These are phyloP conservation scores for Xylariaceae sp. DNA, from an alignment of 2,329 filamentous ascomycete species.

Conservation along the genomic window DNA sequence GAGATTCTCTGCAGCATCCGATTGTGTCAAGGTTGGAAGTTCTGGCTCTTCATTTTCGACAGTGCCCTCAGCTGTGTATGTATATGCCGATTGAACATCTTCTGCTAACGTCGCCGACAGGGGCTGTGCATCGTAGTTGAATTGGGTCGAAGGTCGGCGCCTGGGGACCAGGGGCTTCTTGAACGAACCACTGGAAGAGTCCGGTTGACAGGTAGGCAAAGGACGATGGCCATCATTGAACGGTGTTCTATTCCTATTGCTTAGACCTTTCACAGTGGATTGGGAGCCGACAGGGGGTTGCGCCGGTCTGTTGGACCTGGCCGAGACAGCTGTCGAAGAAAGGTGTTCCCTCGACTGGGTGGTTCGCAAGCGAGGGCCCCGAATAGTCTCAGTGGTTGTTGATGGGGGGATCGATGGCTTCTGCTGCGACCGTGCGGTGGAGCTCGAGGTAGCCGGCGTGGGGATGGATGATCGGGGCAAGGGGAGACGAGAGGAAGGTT, in stretches of 20 bases:
- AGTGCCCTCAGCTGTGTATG: background rate
- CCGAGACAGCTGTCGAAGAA: constrained; percentile 17
- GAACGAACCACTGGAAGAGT: constrained; percentile 17
- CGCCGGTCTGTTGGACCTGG: constrained; percentile 20
- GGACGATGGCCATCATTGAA: constrained; percentile 18
- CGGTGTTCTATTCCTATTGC: constrained; percentile 18
- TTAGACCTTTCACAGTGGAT: constrained; percentile 15
- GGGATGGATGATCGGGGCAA: constrained; percentile 26
- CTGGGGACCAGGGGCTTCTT: constrained; percentile 20
- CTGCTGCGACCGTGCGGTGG: constrained; percentile 5
- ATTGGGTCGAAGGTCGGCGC: constrained; percentile 24
- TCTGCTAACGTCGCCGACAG: constrained; percentile 11
- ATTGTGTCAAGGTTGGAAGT: constrained; percentile 20
- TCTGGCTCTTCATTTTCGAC: constrained; percentile 15
- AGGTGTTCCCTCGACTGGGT: constrained; percentile 27
- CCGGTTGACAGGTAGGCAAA: constrained; percentile 13
- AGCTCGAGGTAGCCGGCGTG: constrained; percentile 10
- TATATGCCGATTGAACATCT: constrained; percentile 3
- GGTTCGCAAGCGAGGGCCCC: constrained; percentile 24
- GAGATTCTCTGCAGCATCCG: constrained; percentile 16
- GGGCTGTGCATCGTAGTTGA: constrained; percentile 14
- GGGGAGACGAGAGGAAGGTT: constrained; percentile 30
- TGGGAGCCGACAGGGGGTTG: constrained; percentile 22
- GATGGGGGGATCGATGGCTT: constrained; percentile 10
- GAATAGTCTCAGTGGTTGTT: constrained; percentile 18